These are phyloP conservation scores for Pyrrhoderma noxium DNA, from an alignment of 1,284 basidiomycete species.

Conservation along the genomic window DNA sequence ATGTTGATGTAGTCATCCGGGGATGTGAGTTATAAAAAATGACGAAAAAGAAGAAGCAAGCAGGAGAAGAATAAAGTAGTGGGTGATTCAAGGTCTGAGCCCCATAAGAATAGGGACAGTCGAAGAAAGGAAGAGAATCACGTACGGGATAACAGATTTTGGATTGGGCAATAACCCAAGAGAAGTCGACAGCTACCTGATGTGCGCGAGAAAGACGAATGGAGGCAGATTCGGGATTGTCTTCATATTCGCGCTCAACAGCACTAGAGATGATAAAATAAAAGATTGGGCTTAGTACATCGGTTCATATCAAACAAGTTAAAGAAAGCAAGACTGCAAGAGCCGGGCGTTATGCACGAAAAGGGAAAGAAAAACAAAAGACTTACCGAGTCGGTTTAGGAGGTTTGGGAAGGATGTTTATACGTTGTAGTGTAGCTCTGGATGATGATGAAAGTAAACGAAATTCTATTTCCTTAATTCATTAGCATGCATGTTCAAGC, in stretches of 20 bases:
- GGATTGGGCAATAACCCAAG: slow-evolving; percentile 8
- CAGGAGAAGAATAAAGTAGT: no score
- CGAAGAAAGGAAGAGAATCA: no score
- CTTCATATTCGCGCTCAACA: slow-evolving; percentile 8
- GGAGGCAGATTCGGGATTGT: neutral
- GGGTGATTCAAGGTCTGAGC: no score
- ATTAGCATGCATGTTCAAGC: neutral
- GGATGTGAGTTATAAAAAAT: no score
- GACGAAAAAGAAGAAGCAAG: no score
- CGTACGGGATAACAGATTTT: slow-evolving; percentile 3
- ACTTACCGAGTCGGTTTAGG: slow-evolving; percentile 3
- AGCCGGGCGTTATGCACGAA: no score
- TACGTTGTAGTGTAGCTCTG: neutral
- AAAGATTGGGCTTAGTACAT: neutral
- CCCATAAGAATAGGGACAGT: no score
- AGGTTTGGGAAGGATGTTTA: slow-evolving; percentile 4
- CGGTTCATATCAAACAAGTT: no score
- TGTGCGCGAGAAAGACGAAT: neutral
- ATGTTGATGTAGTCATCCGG: no score
- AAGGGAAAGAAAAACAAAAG: neutral
- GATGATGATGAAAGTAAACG: neutral
- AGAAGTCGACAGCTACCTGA: slow-evolving; percentile 7
- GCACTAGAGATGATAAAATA: neutral
- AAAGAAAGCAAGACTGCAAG: no score
- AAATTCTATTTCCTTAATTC: no score